Evolutionary conservation across 768 basidiomycete species (phyloP).

Genomic region (Auriscalpium vulgare): DNA sequence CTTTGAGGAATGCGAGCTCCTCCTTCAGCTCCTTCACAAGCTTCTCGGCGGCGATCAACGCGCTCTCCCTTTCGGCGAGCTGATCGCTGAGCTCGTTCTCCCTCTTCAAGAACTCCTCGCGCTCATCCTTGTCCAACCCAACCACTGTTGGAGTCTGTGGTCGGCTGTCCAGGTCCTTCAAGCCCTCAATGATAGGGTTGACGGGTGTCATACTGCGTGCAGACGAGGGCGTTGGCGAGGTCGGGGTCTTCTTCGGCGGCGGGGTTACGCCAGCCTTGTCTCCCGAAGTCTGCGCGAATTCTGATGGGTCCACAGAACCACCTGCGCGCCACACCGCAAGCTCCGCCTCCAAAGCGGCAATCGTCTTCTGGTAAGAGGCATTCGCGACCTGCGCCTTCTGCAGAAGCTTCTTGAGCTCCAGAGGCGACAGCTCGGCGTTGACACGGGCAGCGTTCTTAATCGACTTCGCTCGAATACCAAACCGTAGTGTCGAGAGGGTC

Average conservation of each 20-base stretch:
- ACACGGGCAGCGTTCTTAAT: slow-evolving; percentile 99
- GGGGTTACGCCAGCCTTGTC: slow-evolving; percentile 41
- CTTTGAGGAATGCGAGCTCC: slow-evolving; percentile 84
- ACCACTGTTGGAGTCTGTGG: slow-evolving; percentile 90
- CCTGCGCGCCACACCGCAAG: slow-evolving; percentile 85
- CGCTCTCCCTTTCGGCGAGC: slow-evolving; percentile 86
- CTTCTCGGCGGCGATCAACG: slow-evolving; percentile 74
- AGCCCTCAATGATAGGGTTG: slow-evolving; percentile 63
- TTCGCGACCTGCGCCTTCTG: slow-evolving; percentile 86
- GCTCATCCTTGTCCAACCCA: slow-evolving; percentile 89
- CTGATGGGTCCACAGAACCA: slow-evolving; percentile 70
- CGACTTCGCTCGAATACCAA: slow-evolving; percentile 99
- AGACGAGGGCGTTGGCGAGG: slow-evolving; percentile 58
- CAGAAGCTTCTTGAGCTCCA: slow-evolving; percentile 89
- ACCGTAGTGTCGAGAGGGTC: slow-evolving; percentile 93
- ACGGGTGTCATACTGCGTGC: slow-evolving; percentile 68
- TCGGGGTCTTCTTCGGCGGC: slow-evolving; percentile 37
- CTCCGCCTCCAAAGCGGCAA: slow-evolving; percentile 86
- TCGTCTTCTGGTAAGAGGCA: slow-evolving; percentile 76
- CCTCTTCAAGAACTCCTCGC: slow-evolving; percentile 91
- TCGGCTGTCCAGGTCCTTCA: slow-evolving; percentile 73
- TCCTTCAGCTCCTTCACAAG: slow-evolving; percentile 82
- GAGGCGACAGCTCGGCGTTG: slow-evolving; percentile 93
- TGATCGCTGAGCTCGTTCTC: slow-evolving; percentile 96
- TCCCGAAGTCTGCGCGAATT: slow-evolving; percentile 64